These are phyloP conservation scores for Colletotrichum eleusines DNA, from an alignment of 2,329 filamentous ascomycete species.

Conservation along the genomic window DNA sequence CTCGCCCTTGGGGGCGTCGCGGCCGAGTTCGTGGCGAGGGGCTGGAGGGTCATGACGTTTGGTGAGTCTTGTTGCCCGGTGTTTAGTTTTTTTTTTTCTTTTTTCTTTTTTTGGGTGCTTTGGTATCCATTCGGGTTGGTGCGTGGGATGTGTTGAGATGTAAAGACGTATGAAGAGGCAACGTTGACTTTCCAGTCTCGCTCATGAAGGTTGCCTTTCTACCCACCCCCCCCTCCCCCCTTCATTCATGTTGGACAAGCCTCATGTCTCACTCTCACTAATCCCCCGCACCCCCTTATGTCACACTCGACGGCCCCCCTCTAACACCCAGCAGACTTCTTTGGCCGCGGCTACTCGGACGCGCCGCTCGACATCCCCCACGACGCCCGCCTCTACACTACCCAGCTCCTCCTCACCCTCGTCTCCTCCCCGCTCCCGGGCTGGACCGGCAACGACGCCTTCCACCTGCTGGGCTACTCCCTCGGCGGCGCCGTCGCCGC, in stretches of 20 bases:
- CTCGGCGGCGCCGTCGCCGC: constrained; percentile 81
- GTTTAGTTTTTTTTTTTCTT: background rate
- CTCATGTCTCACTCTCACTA: background rate
- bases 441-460: constrained; percentile 68
- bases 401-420: constrained; percentile 75
- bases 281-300: background rate
- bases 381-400: constrained; percentile 73
- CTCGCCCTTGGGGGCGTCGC: constrained; percentile 76
- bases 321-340: constrained; percentile 66
- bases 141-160: background rate
- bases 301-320: background rate
- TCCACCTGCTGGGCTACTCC: constrained; percentile 83
- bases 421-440: constrained; percentile 67
- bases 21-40: constrained; percentile 71
- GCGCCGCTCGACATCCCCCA: constrained; percentile 70
- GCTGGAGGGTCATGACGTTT: constrained; percentile 84
- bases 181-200: background rate
- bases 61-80: constrained; percentile 58
- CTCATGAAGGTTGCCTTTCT: background rate
- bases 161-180: background rate
- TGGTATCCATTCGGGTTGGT: background rate
- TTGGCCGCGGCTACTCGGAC: constrained; percentile 83
- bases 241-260: background rate
- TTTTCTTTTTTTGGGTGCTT: background rate
- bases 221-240: too few relatives aligned